phyloP scores from a whole-genome alignment of 2,329 filamentous ascomycete genomes.

The Orbilia oligospora region DNA sequence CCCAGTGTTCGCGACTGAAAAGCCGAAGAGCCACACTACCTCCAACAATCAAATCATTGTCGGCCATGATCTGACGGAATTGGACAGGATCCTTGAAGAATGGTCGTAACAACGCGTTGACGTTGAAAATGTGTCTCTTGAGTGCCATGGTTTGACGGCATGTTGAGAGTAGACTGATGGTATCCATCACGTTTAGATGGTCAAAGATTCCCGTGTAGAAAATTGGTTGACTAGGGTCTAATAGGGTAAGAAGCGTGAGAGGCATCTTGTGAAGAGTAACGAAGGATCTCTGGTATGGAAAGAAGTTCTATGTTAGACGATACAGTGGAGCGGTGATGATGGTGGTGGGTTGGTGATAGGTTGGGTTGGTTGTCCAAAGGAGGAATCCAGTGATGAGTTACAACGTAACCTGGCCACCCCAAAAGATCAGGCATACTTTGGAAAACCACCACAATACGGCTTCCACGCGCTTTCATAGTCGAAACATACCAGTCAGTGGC shows the following conservation, averaged over 20 bases:
- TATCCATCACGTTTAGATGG: neutral
- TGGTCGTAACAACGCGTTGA: neutral
- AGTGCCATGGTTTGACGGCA: neutral
- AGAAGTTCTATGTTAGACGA: no score
- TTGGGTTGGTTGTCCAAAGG: no score
- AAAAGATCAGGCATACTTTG: no score
- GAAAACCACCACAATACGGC: no score
- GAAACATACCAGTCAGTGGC: no score
- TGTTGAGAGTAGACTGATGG: neutral
- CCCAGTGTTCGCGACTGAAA: constrained; percentile 23
- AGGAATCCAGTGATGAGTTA: no score
- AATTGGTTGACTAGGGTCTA: neutral
- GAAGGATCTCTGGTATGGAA: no score
- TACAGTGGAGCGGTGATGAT: no score
- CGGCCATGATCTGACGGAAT: constrained; percentile 32
- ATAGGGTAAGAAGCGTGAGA: neutral
- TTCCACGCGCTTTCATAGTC: no score
- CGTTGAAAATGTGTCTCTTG: constrained; percentile 1
- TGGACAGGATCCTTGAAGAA: constrained; percentile 9
- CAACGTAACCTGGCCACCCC: no score
- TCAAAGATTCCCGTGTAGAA: constrained; percentile 6
- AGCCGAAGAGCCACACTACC: constrained; percentile 30
- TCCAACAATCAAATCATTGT: constrained; percentile 18
- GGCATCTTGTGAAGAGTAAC: neutral
- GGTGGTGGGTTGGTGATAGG: no score